These are phyloP conservation scores for Penicillium malachiteum DNA, from an alignment of 495 filamentous ascomycete genomes.

Conservation along the genomic window DNA sequence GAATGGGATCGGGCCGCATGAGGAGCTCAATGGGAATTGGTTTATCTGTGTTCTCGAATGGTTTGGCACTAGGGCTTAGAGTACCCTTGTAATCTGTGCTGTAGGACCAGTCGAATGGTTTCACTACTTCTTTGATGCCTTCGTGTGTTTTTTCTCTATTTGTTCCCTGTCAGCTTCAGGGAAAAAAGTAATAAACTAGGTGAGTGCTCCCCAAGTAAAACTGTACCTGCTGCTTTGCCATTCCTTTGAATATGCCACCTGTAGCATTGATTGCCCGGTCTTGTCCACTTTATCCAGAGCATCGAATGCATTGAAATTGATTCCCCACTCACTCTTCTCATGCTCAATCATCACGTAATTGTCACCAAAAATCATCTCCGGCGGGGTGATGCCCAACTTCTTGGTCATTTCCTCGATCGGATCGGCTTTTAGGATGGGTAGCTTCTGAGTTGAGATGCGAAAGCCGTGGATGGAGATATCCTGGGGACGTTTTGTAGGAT, in stretches of 20 bases:
- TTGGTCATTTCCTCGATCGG: constrained; percentile 85
- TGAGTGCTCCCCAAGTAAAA: too few relatives aligned
- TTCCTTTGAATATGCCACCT: constrained; percentile 86
- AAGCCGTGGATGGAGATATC: constrained; percentile 58
- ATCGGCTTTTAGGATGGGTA: constrained; percentile 85
- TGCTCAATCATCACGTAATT: constrained; percentile 78
- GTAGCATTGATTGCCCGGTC: constrained; percentile 83
- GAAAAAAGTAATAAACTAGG: neutral
- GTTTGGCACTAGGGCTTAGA: constrained; percentile 29
- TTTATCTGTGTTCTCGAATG: constrained; percentile 51
- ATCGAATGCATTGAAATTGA: constrained; percentile 80
- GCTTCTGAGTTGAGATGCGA: constrained; percentile 73
- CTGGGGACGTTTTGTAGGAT: constrained; percentile 32
- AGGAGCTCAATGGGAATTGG: constrained; percentile 82
- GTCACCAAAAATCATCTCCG: constrained; percentile 99
- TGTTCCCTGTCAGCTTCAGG: neutral
- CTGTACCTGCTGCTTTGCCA: constrained; percentile 80
- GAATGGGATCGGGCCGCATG: constrained; percentile 82
- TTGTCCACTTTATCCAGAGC: constrained; percentile 91
- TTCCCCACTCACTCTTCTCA: constrained; percentile 62
- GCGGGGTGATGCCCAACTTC: constrained; percentile 77
- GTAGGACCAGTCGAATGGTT: constrained; percentile 98
- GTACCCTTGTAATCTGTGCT: constrained; percentile 81
- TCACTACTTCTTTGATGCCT: constrained; percentile 88
- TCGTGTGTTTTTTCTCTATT: constrained; percentile 79